Conservation (phyloP, 2,329 filamentous ascomycete genomes). For the Ceratocystis variospora region DNA sequence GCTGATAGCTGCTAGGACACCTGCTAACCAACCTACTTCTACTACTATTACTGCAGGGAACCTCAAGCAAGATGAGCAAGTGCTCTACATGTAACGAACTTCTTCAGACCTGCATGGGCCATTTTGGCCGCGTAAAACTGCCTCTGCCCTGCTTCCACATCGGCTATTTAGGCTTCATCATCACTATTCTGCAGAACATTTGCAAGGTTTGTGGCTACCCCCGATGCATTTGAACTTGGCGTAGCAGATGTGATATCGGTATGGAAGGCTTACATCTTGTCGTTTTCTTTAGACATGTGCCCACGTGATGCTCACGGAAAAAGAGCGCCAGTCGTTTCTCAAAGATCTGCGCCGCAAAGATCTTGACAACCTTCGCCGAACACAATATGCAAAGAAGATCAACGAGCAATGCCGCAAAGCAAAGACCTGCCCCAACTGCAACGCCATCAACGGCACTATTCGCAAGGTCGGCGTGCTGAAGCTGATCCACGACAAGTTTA, state of each 20-base stretch:
- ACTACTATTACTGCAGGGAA: conserved; percentile 39
- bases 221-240: too few species aligned
- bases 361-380: conserved; percentile 73
- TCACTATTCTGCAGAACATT: conserved; percentile 82
- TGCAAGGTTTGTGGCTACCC: conserved; percentile 51
- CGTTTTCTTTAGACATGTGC: conserved; percentile 51
- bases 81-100: conserved; percentile 76
- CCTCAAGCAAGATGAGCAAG: conserved; percentile 64
- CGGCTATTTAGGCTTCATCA: conserved; percentile 87
- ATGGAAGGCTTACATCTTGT: background rate
- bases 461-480: conserved; percentile 88
- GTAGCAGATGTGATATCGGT: too few species aligned
- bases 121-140: conserved; percentile 87
- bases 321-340: conserved; percentile 63
- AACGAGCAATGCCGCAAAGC: conserved; percentile 81
- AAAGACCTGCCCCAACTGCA: conserved; percentile 68
- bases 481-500: conserved; percentile 85
- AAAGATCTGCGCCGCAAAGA: conserved; percentile 65
- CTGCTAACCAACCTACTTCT: background rate
- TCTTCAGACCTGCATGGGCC: conserved; percentile 76
- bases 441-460: conserved; percentile 74
- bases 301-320: conserved; percentile 65
- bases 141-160: conserved; percentile 90
- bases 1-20: background rate
- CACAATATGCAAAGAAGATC: conserved; percentile 75